Base-by-base conservation (phyloP, 352 stramenopile genomes). In the Aphanomyces euteiches region DNA sequence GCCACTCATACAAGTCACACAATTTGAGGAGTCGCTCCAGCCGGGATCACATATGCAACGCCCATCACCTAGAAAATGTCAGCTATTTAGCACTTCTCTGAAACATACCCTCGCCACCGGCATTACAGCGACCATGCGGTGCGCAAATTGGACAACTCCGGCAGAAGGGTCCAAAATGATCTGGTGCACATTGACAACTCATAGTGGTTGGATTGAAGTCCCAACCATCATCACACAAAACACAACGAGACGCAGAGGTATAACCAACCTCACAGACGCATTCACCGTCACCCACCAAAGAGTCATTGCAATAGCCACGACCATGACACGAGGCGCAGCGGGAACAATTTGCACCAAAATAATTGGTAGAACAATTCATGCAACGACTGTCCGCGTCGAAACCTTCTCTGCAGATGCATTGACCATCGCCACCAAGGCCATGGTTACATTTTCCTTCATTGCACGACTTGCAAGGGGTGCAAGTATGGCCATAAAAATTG, bases 21-120 rank as follows among this genome's bases (percentile, higher is more conserved):
- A 96, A 58, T 93, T 93, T 75, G 92, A 93, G 12, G 87, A 96
- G 65, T 92, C 81, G 12, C 86, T 92, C 85, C 87, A 96, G 8
- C 87, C 88, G 28, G 87, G 70, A 39, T 93, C 83, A 68, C 88
- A 96, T 39, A 93, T 92, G 58, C 88, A 96, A 2, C 84, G 79
- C 0, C 88, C 88, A 36, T 95, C 85, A 47, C 88, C 71, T 61
- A 39, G 6, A 40, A 10, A n/a, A 6, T 19, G 12, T 17, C 6
- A 19, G 1, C 5, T 40, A 1, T 45, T 3, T 28, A 39, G 10
- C 21, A 39, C 19, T 37, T n/a, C 37, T 5, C 39, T 39, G 54
- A 41, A 13, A 37, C 54, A 1, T 61, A 61, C 54, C 87, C 53
- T 95, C 85, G 19, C 85, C 83, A 5, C 87, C 87, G 5, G 82